phyloP scores from a whole-genome alignment of 257 asterid species.

The Jasminum sambac region DNA sequence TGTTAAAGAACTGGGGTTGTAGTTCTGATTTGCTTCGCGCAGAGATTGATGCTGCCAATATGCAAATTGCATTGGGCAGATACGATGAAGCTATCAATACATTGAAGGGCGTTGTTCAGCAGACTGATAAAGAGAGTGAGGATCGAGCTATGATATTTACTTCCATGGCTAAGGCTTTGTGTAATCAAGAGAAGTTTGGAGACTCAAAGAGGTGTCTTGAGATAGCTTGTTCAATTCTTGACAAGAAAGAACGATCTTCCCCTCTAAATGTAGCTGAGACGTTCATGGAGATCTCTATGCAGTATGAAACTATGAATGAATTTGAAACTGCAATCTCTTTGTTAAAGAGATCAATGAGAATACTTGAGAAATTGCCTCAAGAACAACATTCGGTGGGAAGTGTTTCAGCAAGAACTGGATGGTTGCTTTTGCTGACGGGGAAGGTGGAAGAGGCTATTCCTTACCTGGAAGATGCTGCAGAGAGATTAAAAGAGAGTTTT shows the following conservation, averaged over 20 bases:
- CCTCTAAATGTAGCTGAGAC: conserved; percentile 76
- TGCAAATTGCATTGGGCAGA: conserved; percentile 86
- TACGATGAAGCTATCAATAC: conserved; percentile 73
- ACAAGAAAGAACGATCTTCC: conserved; percentile 60
- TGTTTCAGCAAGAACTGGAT: conserved; percentile 87
- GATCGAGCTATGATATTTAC: conserved; percentile 77
- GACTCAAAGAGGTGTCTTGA: conserved; percentile 85
- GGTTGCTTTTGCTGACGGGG: conserved; percentile 79
- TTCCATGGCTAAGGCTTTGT: conserved; percentile 84
- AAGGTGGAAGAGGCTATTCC: conserved; percentile 75
- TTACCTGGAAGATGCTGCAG: conserved; percentile 88
- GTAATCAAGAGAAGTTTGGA: conserved; percentile 57
- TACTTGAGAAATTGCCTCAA: conserved; percentile 80
- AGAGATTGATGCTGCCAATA: conserved; percentile 88
- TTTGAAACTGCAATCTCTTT: conserved; percentile 75
- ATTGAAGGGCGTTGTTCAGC: conserved; percentile 67
- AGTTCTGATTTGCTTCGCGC: conserved; percentile 77
- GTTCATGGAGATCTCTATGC: conserved; percentile 72
- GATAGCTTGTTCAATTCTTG: conserved; percentile 62
- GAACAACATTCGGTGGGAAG: conserved; percentile 90
- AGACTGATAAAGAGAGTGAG: conserved; percentile 75
- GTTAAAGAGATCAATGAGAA: conserved; percentile 54
- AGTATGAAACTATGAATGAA: conserved; percentile 80
- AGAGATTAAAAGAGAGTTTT: conserved; percentile 88
- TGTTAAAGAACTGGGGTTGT: conserved; percentile 83